phyloP scores from a whole-genome alignment of 2,329 filamentous ascomycete genomes.

The Seiridium cupressi region DNA sequence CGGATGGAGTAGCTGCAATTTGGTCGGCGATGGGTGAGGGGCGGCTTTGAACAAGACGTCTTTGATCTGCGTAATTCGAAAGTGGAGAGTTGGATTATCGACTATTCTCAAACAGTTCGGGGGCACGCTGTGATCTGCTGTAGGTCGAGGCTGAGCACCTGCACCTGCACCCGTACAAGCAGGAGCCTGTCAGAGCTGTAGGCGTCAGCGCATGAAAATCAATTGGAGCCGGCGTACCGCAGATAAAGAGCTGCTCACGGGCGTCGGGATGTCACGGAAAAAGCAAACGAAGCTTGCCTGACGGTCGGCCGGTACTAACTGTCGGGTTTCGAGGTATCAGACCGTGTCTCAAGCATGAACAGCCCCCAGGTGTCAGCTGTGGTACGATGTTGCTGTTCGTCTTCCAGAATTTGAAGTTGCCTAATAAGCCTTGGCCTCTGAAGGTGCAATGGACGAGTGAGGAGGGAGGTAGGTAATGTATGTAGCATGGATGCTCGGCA shows the following conservation, averaged over 20 bases:
- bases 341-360: constrained; percentile 1
- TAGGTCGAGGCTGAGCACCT: constrained; percentile 5
- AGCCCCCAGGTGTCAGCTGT: not conserved
- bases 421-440: too few relatives aligned
- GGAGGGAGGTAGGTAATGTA: not conserved
- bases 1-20: constrained; percentile 9
- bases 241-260: not conserved
- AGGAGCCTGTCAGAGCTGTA: constrained; percentile 37
- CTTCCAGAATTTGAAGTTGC: not conserved
- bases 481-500: not conserved
- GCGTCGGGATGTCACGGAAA: not conserved
- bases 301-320: not conserved
- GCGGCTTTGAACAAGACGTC: not conserved
- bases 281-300: not conserved
- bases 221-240: not conserved
- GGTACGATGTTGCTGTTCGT: not conserved
- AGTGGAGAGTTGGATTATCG: not conserved
- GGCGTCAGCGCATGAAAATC: constrained; percentile 48
- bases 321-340: not conserved
- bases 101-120: constrained; percentile 15
- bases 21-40: not conserved
- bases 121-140: not conserved
- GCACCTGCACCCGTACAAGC: constrained; percentile 16
- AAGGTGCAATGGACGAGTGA: too few relatives aligned
- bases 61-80: constrained; percentile 1